Evolutionary conservation across 768 basidiomycete genomes (phyloP).

Genomic region (Mycena filopes): DNA sequence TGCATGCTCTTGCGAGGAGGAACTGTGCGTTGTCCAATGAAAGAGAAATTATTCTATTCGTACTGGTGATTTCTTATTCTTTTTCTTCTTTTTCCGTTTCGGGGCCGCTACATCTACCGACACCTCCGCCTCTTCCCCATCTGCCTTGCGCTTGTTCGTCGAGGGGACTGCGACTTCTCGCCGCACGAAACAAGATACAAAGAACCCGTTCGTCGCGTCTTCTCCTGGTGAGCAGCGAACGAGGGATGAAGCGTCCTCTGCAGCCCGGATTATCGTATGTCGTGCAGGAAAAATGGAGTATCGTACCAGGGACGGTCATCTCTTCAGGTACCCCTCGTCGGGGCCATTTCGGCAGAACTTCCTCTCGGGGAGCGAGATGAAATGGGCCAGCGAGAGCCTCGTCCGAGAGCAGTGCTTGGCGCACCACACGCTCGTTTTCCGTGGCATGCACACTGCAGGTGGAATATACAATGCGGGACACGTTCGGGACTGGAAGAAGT

Average conservation of each 20-base stretch:
- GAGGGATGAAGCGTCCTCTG: constrained; percentile 68
- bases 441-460: constrained; percentile 94
- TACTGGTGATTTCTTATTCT: constrained; percentile 27
- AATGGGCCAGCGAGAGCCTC: constrained; percentile 74
- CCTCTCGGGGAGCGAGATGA: constrained; percentile 68
- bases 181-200: constrained; percentile 90
- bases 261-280: background rate
- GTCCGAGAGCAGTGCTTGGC: constrained; percentile 73
- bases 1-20: constrained; percentile 16
- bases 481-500: constrained; percentile 70
- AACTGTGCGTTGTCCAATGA: background rate
- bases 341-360: constrained; percentile 85
- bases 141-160: constrained; percentile 39
- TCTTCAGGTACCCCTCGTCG: constrained; percentile 80
- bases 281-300: no score
- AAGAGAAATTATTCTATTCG: constrained; percentile 7
- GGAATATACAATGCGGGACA: constrained; percentile 90
- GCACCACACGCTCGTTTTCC: constrained; percentile 94
- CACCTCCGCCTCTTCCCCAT: constrained; percentile 29
- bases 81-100: constrained; percentile 38
- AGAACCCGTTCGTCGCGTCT: constrained; percentile 96
- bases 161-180: constrained; percentile 10
- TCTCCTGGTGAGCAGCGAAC: constrained; percentile 83
- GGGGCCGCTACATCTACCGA: constrained; percentile 4
- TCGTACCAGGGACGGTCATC: constrained; percentile 63